Conservation (phyloP, 2,329 filamentous ascomycete genomes). For the Pochonia chlamydosporia region DNA sequence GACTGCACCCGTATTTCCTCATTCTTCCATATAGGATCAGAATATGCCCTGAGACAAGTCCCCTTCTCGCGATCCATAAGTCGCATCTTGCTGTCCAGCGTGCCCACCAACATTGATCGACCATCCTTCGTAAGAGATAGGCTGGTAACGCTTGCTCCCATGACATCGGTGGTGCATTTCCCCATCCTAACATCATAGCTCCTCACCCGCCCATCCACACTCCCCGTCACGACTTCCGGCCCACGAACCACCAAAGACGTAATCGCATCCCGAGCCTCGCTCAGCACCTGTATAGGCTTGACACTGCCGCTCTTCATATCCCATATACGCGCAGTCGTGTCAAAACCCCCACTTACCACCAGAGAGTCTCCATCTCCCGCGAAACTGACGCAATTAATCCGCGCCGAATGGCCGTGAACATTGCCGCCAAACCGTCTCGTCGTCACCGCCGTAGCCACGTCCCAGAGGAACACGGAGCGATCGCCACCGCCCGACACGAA, state of each 20-base stretch:
- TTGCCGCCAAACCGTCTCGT: constrained; percentile 65
- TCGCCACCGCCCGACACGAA: constrained; percentile 90
- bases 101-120: constrained; percentile 67
- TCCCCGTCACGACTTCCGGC: constrained; percentile 62
- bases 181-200: constrained; percentile 81
- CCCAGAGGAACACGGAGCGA: constrained; percentile 88
- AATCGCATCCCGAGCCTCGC: constrained; percentile 68
- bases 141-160: constrained; percentile 69
- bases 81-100: constrained; percentile 69
- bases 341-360: constrained; percentile 67
- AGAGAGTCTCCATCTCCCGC: constrained; percentile 70
- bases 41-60: constrained; percentile 66
- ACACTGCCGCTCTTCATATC: constrained; percentile 50
- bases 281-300: constrained; percentile 66
- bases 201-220: constrained; percentile 78
- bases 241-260: constrained; percentile 42
- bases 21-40: constrained; percentile 53
- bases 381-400: constrained; percentile 76
- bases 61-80: constrained; percentile 77
- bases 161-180: constrained; percentile 61
- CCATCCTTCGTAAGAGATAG: constrained; percentile 65
- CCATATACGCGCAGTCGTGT: constrained; percentile 73
- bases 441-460: constrained; percentile 76
- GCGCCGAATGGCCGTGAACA: constrained; percentile 56
- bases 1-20: constrained; percentile 69